These are phyloP conservation scores for Lindgomyces ingoldianus DNA, from an alignment of 495 filamentous ascomycete species.

Conservation along the genomic window DNA sequence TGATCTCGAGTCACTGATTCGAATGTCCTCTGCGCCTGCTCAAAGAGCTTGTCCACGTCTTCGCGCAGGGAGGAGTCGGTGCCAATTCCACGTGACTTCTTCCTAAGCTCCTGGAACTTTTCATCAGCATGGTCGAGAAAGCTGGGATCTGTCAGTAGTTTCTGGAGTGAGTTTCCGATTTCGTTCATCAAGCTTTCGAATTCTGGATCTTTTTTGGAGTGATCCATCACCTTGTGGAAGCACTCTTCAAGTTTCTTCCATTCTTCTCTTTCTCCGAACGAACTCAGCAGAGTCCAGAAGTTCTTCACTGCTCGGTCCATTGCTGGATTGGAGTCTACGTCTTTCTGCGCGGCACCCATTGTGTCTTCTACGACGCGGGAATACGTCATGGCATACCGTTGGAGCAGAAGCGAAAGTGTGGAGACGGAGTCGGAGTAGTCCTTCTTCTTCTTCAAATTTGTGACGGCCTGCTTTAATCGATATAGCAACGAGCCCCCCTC, in stretches of 20 bases:
- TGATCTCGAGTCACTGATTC: conserved; percentile 67
- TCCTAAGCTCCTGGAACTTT: conserved; percentile 70
- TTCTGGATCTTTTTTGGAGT: conserved; percentile 74
- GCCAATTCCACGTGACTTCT: conserved; percentile 64
- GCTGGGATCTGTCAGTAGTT: conserved; percentile 80
- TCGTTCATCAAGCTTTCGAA: conserved; percentile 78
- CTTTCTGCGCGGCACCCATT: conserved; percentile 62
- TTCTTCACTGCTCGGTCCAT: conserved; percentile 73
- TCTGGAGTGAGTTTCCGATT: conserved; percentile 69
- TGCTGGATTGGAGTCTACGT: conserved; percentile 70
- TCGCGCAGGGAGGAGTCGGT: conserved; percentile 65
- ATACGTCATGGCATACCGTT: conserved; percentile 76
- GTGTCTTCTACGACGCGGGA: conserved; percentile 68
- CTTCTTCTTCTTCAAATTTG: conserved; percentile 68
- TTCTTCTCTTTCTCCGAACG: conserved; percentile 70
- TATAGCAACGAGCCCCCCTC: conserved; percentile 72
- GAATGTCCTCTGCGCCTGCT: conserved; percentile 67
- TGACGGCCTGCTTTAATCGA: conserved; percentile 74
- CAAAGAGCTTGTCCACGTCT: conserved; percentile 72
- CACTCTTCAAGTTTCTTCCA: conserved; percentile 73
- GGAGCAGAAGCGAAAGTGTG: conserved; percentile 70
- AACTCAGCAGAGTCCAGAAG: conserved; percentile 74
- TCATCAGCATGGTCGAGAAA: conserved; percentile 74
- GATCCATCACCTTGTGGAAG: conserved; percentile 68
- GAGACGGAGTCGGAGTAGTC: conserved; percentile 87